Evolutionary conservation across 2,329 filamentous ascomycete species (phyloP).

Genomic region (Tympanopsis confertula): DNA sequence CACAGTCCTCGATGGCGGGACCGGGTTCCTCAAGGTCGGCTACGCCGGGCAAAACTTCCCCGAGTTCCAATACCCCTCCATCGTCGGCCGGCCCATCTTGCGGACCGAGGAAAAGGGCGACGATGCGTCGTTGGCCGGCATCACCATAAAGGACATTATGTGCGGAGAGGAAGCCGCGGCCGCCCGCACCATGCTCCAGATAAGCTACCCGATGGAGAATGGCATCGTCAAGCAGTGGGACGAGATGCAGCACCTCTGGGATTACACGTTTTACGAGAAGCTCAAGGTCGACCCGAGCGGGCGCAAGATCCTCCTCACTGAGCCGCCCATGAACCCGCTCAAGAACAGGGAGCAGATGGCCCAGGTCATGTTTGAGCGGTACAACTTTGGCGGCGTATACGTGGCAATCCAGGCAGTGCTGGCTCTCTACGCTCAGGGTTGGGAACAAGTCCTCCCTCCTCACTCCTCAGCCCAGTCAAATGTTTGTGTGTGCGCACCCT

Average conservation of each 20-base stretch:
- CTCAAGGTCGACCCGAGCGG: conserved; percentile 82
- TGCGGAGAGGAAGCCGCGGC: conserved; percentile 96
- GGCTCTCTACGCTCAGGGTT: conserved; percentile 90
- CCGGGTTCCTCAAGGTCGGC: conserved; percentile 98
- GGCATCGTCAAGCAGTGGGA: conserved; percentile 99
- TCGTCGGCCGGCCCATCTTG: conserved; percentile 93
- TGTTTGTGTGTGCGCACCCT: neutral
- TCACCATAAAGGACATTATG: conserved; percentile 94
- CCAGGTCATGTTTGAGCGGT: conserved; percentile 98
- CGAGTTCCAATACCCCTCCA: conserved; percentile 95
- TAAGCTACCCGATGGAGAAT: conserved; percentile 99
- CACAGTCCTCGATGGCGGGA: conserved; percentile 99
- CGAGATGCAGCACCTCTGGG: conserved; percentile 99
- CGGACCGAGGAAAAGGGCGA: conserved; percentile 75
- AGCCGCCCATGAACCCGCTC: conserved; percentile 94
- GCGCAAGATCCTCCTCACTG: conserved; percentile 93
- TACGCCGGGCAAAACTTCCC: conserved; percentile 99
- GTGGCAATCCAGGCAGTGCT: conserved; percentile 96
- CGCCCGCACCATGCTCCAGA: conserved; percentile 92
- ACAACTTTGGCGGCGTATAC: conserved; percentile 91
- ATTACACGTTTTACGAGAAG: conserved; percentile 97
- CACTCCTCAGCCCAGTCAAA: conserved; percentile 4
- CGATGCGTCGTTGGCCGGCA: conserved; percentile 44
- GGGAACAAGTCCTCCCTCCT: conserved; percentile 8
- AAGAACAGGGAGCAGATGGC: conserved; percentile 97